Evolutionary conservation across 257 asterid genomes (phyloP), one percentile per base, ranked within the genome.

Genomic region (Penstemon barbatus): DNA sequence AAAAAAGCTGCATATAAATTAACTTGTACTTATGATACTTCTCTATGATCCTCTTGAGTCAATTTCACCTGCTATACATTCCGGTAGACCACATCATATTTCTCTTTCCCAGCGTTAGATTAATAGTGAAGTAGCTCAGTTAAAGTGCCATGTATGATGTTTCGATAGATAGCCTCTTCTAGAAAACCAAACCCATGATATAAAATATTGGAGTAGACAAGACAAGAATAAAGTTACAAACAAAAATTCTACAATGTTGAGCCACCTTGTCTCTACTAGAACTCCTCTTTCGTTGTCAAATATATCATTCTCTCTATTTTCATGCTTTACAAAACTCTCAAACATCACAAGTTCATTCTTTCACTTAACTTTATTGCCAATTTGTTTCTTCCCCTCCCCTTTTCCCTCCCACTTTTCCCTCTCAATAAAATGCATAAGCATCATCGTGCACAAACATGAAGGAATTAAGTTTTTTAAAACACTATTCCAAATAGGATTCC

Each of bases 61-160:
- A 49, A 25, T 13, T 49, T 61, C 39, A 65, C 40, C 19, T 39
- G 60, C 51, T 51, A 66, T 39, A 36, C 13, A 41, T 57, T n/a
- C 57, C 40, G 40, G 58, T 49, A 62, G 15, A 49, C 37, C 59
- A 59, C 50, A 70, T 25, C 15, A 42, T 57, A 69, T 69, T 12
- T 45, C 18, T 18, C 9, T 43, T 43, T 69, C 7, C 48, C 40
- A 7, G 45, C 38, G 50, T 51, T 18, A 71, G 8, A 52, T 6
- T 51, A 70, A 52, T 18, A 50, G 41, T 55, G 61, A 52, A 19
- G 48, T 54, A 55, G n/a, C 40, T 15, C 52, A 66, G 15, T 10
- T 41, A 42, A 49, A 40, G 6, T 66, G 53, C 39, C 7, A 7
- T 57, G 8, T 51, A 49, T 33, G 10, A 48, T 18, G 9, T 46